phyloP scores from a whole-genome alignment of 495 filamentous ascomycete genomes.

The Aspergillus wentii region DNA sequence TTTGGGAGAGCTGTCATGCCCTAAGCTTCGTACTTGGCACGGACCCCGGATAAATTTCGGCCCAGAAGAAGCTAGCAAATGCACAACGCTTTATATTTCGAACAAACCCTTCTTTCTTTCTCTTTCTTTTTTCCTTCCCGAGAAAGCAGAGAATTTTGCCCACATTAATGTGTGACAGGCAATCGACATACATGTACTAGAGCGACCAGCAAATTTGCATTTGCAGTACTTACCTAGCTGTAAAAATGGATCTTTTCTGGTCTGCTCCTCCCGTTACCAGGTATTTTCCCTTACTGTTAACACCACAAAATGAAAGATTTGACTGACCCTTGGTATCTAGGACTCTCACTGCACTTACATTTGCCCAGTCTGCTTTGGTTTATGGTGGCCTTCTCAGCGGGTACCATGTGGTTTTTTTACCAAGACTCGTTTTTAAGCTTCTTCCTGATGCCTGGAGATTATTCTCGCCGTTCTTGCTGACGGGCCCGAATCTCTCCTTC shows the following conservation, averaged over 20 bases:
- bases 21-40: neutral
- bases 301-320: neutral
- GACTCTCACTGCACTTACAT: slow-evolving; percentile 65
- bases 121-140: slow-evolving; percentile 6
- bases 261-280: slow-evolving; percentile 63
- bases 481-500: slow-evolving; percentile 55
- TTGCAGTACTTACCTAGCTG: slow-evolving; percentile 12
- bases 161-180: neutral
- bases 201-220: no score
- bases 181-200: no score
- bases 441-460: slow-evolving; percentile 68
- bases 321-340: slow-evolving; percentile 33
- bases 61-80: slow-evolving; percentile 1
- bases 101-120: slow-evolving; percentile 7
- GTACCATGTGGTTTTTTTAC: slow-evolving; percentile 54
- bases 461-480: slow-evolving; percentile 68
- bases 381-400: slow-evolving; percentile 53
- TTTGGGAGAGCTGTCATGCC: no score
- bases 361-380: slow-evolving; percentile 56
- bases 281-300: slow-evolving; percentile 36
- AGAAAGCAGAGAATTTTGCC: neutral
- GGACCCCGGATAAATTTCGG: slow-evolving; percentile 14
- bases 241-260: slow-evolving; percentile 63
- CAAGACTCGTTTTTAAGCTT: slow-evolving; percentile 51
- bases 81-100: slow-evolving; percentile 12